Percentiles rank a stretch among this genome's conserved stretches.
Evolutionary conservation across 1,284 basidiomycete genomes (phyloP).

Genomic region (Sporisorium reilianum): DNA sequence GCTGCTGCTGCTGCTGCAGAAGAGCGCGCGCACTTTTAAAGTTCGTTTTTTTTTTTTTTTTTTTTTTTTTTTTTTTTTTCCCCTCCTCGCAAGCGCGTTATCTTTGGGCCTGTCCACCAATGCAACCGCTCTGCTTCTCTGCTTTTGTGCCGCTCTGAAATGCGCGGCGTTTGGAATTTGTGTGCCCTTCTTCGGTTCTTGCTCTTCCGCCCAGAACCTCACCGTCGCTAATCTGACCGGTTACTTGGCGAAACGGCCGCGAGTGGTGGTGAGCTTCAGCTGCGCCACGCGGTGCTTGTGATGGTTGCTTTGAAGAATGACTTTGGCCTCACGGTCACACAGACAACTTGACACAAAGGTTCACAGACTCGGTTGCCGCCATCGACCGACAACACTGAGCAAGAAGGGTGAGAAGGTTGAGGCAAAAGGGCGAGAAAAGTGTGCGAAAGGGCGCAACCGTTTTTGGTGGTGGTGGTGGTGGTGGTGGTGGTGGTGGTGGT

Average conservation of each 20-base stretch:
- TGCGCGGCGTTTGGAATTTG: conserved; percentile 7
- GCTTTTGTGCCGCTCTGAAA: not conserved
- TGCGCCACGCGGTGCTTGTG: no score
- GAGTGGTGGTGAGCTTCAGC: no score
- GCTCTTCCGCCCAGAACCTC: no score
- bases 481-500: no score
- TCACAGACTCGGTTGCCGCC: not conserved
- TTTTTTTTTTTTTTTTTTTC: not conserved
- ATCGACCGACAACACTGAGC: conserved; percentile 4
- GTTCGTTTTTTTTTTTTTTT: no score
- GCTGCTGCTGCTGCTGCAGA: not conserved
- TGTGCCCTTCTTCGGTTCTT: not conserved
- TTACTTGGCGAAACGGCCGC: not conserved
- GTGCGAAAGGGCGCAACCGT: not conserved
- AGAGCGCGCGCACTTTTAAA: conserved; percentile 4
- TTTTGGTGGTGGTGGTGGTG: no score
- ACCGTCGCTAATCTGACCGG: not conserved
- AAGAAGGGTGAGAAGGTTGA: not conserved
- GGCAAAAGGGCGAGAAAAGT: not conserved
- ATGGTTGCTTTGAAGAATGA: not conserved
- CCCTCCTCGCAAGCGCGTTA: not conserved
- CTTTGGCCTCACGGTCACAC: not conserved
- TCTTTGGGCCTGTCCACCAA: conserved; percentile 8
- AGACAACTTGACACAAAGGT: not conserved
- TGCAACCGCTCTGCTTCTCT: conserved; percentile 3